phyloP scores from a whole-genome alignment of 2,329 filamentous ascomycete genomes.

The Arachnomyces sp. region DNA sequence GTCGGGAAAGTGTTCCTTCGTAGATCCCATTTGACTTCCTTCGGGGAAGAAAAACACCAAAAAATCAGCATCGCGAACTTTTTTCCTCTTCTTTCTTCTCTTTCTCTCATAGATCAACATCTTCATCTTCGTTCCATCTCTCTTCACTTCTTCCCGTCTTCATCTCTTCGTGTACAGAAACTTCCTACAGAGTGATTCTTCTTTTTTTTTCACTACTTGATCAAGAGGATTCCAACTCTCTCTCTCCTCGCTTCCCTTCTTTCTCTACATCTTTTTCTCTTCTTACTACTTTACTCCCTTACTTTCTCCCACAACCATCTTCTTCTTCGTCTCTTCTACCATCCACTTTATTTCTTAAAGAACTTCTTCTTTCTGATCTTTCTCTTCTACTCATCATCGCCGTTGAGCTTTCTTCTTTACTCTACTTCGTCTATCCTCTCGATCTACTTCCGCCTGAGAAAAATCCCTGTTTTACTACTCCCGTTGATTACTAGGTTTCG shows the following conservation, averaged over 20 bases:
- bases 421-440: no score
- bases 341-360: conserved; percentile 11
- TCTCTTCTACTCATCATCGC: conserved; percentile 9
- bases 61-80: no score
- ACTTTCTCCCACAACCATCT: conserved; percentile 4
- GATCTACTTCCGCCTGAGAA: no score
- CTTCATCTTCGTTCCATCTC: conserved; percentile 5
- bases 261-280: conserved; percentile 2
- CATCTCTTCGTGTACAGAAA: conserved; percentile 1
- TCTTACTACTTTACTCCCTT: neutral
- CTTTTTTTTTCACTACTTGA: conserved; percentile 2
- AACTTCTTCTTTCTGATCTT: conserved; percentile 2
- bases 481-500: no score
- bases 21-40: no score
- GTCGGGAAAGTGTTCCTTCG: no score
- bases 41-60: no score
- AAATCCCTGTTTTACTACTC: no score
- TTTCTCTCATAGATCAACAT: no score
- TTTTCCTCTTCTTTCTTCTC: no score
- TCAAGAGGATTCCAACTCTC: conserved; percentile 2
- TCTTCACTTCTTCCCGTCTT: neutral
- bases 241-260: neutral
- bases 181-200: no score
- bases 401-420: no score
- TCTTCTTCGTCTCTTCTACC: conserved; percentile 4